Conservation (phyloP, 495 filamentous ascomycete genomes). For the Daldinia caldariorum region DNA sequence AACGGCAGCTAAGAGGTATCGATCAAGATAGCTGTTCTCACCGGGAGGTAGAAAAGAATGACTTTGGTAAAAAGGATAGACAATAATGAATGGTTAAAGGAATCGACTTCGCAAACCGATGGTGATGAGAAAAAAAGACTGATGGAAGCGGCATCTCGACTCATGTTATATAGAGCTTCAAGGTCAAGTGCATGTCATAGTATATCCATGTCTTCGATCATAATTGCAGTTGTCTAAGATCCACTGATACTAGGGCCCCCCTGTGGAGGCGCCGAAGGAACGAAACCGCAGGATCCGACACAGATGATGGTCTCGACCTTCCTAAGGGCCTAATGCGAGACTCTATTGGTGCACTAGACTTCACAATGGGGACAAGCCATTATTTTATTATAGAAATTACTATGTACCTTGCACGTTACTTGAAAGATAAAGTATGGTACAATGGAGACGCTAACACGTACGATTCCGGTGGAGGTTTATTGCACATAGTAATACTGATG, state of each 20-base stretch:
- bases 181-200: slow-evolving; percentile 4
- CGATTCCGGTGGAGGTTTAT: too few species aligned
- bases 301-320: slow-evolving; percentile 18
- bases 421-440: too few species aligned
- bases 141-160: neutral
- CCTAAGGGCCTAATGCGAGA: neutral
- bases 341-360: slow-evolving; percentile 17
- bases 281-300: slow-evolving; percentile 30
- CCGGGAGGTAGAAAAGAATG: slow-evolving; percentile 43
- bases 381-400: too few species aligned
- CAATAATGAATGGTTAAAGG: slow-evolving; percentile 29
- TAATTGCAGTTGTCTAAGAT: slow-evolving; percentile 36
- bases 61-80: slow-evolving; percentile 28
- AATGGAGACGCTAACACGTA: too few species aligned
- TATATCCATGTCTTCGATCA: slow-evolving; percentile 30
- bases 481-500: slow-evolving; percentile 15
- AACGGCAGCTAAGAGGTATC: slow-evolving; percentile 34
- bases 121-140: slow-evolving; percentile 23
- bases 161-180: slow-evolving; percentile 45
- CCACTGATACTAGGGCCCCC: slow-evolving; percentile 14
- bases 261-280: slow-evolving; percentile 22
- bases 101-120: slow-evolving; percentile 41
- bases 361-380: slow-evolving; percentile 11
- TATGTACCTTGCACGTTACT: too few species aligned
- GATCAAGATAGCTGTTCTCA: slow-evolving; percentile 47